Base-by-base conservation (phyloP, 768 basidiomycete species). In the Mycena chlorophos region DNA sequence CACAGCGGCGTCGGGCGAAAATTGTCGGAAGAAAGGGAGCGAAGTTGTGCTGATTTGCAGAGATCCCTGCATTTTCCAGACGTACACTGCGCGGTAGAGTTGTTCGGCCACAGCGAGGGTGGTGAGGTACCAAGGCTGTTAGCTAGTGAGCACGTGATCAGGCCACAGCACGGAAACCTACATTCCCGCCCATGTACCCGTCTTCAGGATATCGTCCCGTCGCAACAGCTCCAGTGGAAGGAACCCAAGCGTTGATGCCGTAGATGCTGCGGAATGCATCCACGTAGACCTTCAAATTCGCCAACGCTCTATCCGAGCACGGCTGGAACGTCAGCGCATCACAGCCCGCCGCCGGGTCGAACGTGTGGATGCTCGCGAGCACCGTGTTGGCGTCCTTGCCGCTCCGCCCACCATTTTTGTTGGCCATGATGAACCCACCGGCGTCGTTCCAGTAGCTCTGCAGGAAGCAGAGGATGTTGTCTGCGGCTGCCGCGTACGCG, bases 361-460 rank as follows among this genome's bases (percentile, higher is more conserved):
- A 85, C 3, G 78, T 81, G 60, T 86, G 83, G 57, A 84, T 79
- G 19, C 84, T 87, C n/a, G 87, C 79, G 19, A 93, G 75, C 29
- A 84, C 77, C 0, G 86, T 80, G 69, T 91, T 92, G 14, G 86
- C 78, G 62, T 91, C 91, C 57, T 81, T 85, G 5, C 90, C 89
- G 13, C 85, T 84, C 16, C 91, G 84, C 29, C 86, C 84, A 17
- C 85, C 85, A 16, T 80, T 84, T 3, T 87, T 88, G 67, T 92
- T 92, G n/a, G 90, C 80, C 2, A 85, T 88, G 63, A 90, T 76
- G 64, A 81, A 86, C 5, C 78, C 78, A 1, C 68, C 72, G 0
- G 73, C 71, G 3, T 84, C 77, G 54, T 88, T 86, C 91, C 89
- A 92, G 69, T 83, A 92, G 10, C 85, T 83, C 85, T 90, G 89